Percentiles rank a stretch among this genome's conserved stretches.
Conservation (phyloP, 257 asterid species). For the Solanum chmielewskii region DNA sequence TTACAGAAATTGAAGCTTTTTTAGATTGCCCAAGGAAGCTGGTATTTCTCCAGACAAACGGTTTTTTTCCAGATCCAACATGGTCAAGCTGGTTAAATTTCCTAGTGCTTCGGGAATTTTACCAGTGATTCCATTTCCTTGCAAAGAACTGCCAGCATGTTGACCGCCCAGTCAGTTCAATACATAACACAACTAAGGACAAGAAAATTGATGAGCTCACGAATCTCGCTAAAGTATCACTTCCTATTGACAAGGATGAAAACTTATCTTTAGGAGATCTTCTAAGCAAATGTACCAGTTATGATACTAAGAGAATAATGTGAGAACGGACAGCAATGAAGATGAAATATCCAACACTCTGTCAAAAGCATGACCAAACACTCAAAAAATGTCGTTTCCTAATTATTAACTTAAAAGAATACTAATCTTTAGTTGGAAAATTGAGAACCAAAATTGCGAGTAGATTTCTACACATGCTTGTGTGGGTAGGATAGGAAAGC, state of each 20-base stretch:
- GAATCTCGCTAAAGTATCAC: neutral
- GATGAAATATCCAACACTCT: neutral
- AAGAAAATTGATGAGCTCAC: neutral
- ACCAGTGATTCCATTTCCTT: constrained; percentile 83
- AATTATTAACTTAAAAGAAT: neutral
- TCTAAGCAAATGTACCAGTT: neutral
- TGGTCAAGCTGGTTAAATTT: constrained; percentile 68
- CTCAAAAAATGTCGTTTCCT: neutral
- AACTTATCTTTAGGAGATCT: neutral
- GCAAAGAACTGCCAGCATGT: constrained; percentile 49
- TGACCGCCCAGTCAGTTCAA: neutral
- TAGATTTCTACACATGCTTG: neutral
- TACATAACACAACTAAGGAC: neutral
- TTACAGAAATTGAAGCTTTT: constrained; percentile 65
- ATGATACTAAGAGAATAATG: neutral
- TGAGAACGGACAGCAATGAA: neutral
- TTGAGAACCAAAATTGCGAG: neutral
- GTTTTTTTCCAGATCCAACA: constrained; percentile 76
- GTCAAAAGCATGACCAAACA: neutral
- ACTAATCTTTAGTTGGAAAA: neutral
- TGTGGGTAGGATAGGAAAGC: neutral
- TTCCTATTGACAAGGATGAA: neutral
- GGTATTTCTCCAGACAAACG: constrained; percentile 74
- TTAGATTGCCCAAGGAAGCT: constrained; percentile 64
- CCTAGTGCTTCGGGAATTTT: constrained; percentile 70